These are phyloP conservation scores for Linum lewisii DNA, from an alignment of 345 rosid species.

Conservation along the genomic window DNA sequence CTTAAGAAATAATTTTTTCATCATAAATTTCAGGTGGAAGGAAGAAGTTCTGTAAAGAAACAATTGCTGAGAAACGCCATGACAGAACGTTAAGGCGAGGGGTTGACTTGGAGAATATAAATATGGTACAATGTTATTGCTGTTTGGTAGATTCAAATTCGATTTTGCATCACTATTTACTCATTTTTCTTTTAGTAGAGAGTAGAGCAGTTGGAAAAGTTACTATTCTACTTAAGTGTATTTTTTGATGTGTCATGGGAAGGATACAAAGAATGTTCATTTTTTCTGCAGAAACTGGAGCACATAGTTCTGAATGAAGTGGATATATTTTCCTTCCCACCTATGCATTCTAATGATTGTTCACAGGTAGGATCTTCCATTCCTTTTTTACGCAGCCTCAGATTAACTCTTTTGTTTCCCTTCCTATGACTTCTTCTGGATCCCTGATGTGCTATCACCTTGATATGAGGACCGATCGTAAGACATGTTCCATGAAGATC, in stretches of 20 bases:
- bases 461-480: not conserved
- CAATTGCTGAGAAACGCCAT: conserved; percentile 64
- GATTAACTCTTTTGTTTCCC: not conserved
- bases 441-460: not conserved
- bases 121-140: conserved; percentile 29
- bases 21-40: conserved; percentile 41
- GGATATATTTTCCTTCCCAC: conserved; percentile 64
- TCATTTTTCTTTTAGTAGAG: too few species aligned
- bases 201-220: too few species aligned
- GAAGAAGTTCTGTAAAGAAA: conserved; percentile 80
- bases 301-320: conserved; percentile 49
- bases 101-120: conserved; percentile 66
- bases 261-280: not conserved
- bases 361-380: conserved; percentile 51
- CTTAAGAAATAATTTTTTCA: conserved; percentile 2
- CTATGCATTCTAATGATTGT: conserved; percentile 83
- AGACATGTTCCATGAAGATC: not conserved
- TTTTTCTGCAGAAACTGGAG: conserved; percentile 47
- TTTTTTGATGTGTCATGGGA: not conserved
- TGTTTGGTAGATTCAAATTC: not conserved
- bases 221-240: not conserved
- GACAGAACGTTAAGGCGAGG: conserved; percentile 73
- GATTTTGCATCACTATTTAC: too few species aligned
- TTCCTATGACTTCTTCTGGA: not conserved
- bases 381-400: conserved; percentile 1